Evolutionary conservation across 192 early-diverging fungal genomes (phyloP).

Genomic region (Podila verticillata): DNA sequence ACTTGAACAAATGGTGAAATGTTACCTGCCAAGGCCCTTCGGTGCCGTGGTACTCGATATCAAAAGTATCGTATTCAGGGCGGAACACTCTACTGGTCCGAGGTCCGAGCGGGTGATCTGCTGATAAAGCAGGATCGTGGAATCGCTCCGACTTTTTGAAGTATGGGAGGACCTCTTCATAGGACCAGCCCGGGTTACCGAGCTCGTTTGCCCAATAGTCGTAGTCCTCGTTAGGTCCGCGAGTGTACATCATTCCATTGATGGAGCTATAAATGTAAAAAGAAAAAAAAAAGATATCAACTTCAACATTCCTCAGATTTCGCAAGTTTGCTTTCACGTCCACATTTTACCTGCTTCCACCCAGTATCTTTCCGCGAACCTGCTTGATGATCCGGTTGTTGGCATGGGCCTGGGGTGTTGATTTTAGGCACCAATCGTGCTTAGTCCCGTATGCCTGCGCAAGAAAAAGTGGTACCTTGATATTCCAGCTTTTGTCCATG

Average conservation of each 20-base stretch:
- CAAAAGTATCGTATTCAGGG: conserved; percentile 11
- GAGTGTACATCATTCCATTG: conserved; percentile 18
- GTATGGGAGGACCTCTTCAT: conserved; percentile 20
- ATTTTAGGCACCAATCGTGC: conserved; percentile 12
- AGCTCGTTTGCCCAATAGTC: conserved; percentile 9
- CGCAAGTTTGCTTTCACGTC: too few species aligned
- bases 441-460: background rate
- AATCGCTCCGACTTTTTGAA: conserved; percentile 27
- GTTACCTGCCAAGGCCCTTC: conserved; percentile 24
- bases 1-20: conserved; percentile 2
- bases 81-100: conserved; percentile 1
- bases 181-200: conserved; percentile 43
- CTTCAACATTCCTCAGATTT: background rate
- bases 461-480: background rate
- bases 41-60: conserved; percentile 20
- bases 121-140: background rate
- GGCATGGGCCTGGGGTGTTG: conserved; percentile 15
- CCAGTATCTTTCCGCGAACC: conserved; percentile 11
- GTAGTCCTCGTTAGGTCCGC: conserved; percentile 11
- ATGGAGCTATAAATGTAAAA: background rate
- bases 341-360: conserved; percentile 22
- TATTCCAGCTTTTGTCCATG: background rate
- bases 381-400: conserved; percentile 10
- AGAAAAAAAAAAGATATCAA: background rate
- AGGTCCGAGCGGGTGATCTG: conserved; percentile 2